phyloP scores from a whole-genome alignment of 1,139 yeast genomes.

The Trichomonascaceae sp. region DNA sequence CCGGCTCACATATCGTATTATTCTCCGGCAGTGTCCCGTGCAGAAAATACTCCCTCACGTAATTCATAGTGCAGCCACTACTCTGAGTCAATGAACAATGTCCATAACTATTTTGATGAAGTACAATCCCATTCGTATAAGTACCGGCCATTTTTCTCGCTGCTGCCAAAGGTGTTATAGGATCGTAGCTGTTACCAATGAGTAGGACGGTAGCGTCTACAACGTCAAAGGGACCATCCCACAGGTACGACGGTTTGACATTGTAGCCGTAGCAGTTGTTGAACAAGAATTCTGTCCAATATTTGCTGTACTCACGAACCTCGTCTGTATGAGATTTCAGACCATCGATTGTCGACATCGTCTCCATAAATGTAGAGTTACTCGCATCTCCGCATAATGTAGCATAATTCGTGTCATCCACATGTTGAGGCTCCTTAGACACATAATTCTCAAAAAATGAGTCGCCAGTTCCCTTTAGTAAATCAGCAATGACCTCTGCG shows the following conservation, averaged over 20 bases:
- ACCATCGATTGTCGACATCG: constrained; percentile 6
- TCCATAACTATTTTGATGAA: constrained; percentile 15
- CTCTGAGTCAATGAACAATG: constrained; percentile 15
- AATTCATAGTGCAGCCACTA: constrained; percentile 10
- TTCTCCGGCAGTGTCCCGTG: constrained; percentile 12
- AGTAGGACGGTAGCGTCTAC: constrained; percentile 15
- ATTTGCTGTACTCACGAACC: background rate
- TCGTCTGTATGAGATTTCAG: constrained; percentile 1
- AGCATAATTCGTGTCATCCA: constrained; percentile 13
- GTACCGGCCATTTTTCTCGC: constrained; percentile 15
- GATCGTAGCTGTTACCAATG: constrained; percentile 15
- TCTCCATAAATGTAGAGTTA: constrained; percentile 3
- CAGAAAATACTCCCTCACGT: constrained; percentile 11
- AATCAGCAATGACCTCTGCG: constrained; percentile 10
- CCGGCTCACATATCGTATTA: constrained; percentile 13
- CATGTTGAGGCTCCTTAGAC: background rate
- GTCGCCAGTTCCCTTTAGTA: constrained; percentile 9
- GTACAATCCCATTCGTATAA: constrained; percentile 13
- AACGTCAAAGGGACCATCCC: constrained; percentile 16
- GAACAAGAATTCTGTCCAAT: constrained; percentile 4
- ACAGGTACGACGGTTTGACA: constrained; percentile 10
- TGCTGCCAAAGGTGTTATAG: constrained; percentile 15
- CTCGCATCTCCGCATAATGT: constrained; percentile 16
- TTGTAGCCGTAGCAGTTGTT: constrained; percentile 10
- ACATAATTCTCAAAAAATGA: constrained; percentile 2